phyloP scores from a whole-genome alignment of 495 filamentous ascomycete genomes.

The Penicillium parvum region DNA sequence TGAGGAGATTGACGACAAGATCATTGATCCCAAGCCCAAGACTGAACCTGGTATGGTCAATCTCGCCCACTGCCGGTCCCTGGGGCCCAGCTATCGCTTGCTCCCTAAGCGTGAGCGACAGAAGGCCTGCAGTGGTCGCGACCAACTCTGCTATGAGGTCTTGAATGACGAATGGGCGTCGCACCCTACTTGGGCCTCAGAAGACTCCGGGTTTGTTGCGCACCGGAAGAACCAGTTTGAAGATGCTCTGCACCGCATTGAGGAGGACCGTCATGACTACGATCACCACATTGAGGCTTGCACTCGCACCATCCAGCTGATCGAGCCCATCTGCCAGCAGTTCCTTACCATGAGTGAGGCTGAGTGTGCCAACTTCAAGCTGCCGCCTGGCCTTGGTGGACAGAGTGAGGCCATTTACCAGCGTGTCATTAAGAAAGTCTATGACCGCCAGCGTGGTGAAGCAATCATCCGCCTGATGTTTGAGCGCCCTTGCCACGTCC shows the following conservation, averaged over 20 bases:
- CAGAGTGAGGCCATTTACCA: slow-evolving; percentile 95
- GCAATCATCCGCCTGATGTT: slow-evolving; percentile 82
- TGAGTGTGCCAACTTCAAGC: slow-evolving; percentile 66
- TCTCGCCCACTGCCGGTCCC: slow-evolving; percentile 85
- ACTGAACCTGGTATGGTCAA: slow-evolving; percentile 72
- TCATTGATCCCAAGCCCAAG: slow-evolving; percentile 73
- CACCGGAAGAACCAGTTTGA: slow-evolving; percentile 95
- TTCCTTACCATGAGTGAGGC: slow-evolving; percentile 68
- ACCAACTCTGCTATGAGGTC: slow-evolving; percentile 85
- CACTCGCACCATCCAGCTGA: slow-evolving; percentile 83
- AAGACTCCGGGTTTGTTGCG: slow-evolving; percentile 96
- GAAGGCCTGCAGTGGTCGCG: slow-evolving; percentile 85
- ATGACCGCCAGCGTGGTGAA: slow-evolving; percentile 75
- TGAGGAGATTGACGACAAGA: slow-evolving; percentile 63
- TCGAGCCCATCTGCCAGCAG: slow-evolving; percentile 89
- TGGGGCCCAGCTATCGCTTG: slow-evolving; percentile 91
- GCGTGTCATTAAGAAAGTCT: slow-evolving; percentile 97
- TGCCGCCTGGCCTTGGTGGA: slow-evolving; percentile 81
- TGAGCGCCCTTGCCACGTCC: slow-evolving; percentile 69
- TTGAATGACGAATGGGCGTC: slow-evolving; percentile 98
- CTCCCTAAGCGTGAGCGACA: slow-evolving; percentile 84
- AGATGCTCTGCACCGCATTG: slow-evolving; percentile 89
- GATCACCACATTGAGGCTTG: slow-evolving; percentile 97
- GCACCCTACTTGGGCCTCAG: slow-evolving; percentile 97
- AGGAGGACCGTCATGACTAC: slow-evolving; percentile 98